Percentiles rank a stretch among this genome's conserved stretches.
Evolutionary conservation across 192 early-diverging fungal species (phyloP).

Genomic region (Dispira parvispora): DNA sequence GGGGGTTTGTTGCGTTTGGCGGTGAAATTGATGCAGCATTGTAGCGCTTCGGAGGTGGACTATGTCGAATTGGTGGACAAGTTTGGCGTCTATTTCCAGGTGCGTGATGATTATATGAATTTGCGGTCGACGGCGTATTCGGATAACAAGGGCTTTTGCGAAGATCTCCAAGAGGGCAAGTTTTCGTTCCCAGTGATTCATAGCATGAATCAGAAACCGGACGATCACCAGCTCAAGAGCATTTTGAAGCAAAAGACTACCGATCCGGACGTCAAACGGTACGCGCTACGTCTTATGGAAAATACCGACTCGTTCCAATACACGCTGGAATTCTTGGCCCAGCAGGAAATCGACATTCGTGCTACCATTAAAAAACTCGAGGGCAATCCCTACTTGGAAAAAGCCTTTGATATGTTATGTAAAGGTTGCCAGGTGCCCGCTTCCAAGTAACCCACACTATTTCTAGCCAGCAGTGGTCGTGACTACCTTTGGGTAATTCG

Average conservation of each 20-base stretch:
- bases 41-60: slow-evolving; percentile 34
- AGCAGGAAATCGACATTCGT: slow-evolving; percentile 43
- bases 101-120: slow-evolving; percentile 96
- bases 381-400: slow-evolving; percentile 55
- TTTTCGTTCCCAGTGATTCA: slow-evolving; percentile 93
- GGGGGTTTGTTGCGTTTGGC: slow-evolving; percentile 89
- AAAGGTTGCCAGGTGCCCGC: slow-evolving; percentile 19
- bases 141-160: slow-evolving; percentile 93
- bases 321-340: slow-evolving; percentile 38
- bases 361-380: slow-evolving; percentile 53
- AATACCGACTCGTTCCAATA: slow-evolving; percentile 68
- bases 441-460: too few relatives aligned
- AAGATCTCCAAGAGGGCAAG: slow-evolving; percentile 98
- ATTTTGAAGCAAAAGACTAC: slow-evolving; percentile 80
- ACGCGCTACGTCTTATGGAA: slow-evolving; percentile 69
- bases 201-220: slow-evolving; percentile 45
- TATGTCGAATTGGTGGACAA: slow-evolving; percentile 66
- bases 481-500: too few relatives aligned
- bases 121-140: slow-evolving; percentile 72
- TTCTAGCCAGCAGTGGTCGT: too few relatives aligned
- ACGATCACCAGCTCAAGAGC: slow-evolving; percentile 45
- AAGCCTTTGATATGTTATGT: slow-evolving; percentile 37
- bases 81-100: slow-evolving; percentile 90
- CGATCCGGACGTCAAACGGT: slow-evolving; percentile 68
- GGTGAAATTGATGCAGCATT: slow-evolving; percentile 83